phyloP scores from a whole-genome alignment of 306 rosid species.

The Lathyrus oleraceus region DNA sequence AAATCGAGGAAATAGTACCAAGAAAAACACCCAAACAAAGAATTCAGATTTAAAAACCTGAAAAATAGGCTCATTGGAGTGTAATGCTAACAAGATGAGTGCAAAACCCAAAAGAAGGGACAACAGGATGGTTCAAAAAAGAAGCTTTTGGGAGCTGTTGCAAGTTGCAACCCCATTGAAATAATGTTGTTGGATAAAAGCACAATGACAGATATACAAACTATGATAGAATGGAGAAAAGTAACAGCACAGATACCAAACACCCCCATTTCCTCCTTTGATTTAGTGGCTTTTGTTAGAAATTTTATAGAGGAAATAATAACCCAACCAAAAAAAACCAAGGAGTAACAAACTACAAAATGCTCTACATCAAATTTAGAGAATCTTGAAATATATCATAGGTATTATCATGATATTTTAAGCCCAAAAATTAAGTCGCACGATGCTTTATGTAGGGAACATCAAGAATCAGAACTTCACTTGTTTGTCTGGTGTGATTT shows the following conservation, averaged over 20 bases:
- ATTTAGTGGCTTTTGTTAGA: not conserved
- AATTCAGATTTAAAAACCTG: not conserved
- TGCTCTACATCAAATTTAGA: no score
- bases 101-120: slow-evolving; percentile 32
- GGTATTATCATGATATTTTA: no score
- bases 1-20: not conserved
- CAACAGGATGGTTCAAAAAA: slow-evolving; percentile 21
- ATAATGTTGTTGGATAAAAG: slow-evolving; percentile 42
- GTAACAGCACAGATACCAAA: slow-evolving; percentile 19
- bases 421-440: no score
- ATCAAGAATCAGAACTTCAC: no score
- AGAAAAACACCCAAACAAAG: not conserved
- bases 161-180: slow-evolving; percentile 22
- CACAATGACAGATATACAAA: slow-evolving; percentile 13
- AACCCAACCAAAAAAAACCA: not conserved
- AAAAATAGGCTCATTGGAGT: not conserved
- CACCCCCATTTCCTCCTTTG: slow-evolving; percentile 23
- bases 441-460: no score
- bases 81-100: slow-evolving; percentile 32
- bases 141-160: slow-evolving; percentile 36
- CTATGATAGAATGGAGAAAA: slow-evolving; percentile 19
- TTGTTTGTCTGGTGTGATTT: no score
- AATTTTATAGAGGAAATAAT: not conserved
- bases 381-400: no score
- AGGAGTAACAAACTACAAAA: not conserved